phyloP scores from a whole-genome alignment of 768 basidiomycete genomes.

The Russula vinacea region DNA sequence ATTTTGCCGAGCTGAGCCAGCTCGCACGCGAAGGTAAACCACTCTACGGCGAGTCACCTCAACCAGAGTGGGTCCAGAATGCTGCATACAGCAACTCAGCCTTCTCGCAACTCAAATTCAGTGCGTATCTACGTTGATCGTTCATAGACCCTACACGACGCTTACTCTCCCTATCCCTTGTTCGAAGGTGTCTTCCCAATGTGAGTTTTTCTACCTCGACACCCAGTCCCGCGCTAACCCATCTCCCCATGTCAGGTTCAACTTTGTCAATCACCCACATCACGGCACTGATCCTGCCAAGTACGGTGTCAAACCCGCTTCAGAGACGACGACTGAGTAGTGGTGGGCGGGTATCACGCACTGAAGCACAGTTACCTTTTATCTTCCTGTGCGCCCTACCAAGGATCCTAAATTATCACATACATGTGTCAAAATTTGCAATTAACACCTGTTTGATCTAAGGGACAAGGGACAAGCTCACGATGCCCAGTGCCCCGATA shows the following conservation, averaged over 20 bases:
- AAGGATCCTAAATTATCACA: neutral
- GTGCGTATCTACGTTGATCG: constrained; percentile 44
- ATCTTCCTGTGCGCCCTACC: neutral
- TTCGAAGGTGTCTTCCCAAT: constrained; percentile 67
- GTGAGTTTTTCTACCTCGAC: constrained; percentile 42
- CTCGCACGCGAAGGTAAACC: constrained; percentile 76
- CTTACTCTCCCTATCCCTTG: constrained; percentile 1
- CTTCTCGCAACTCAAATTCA: constrained; percentile 91
- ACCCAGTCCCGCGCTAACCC: constrained; percentile 7
- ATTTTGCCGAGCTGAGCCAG: constrained; percentile 73
- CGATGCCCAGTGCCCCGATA: constrained; percentile 5
- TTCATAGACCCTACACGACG: neutral
- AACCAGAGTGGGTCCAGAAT: constrained; percentile 82
- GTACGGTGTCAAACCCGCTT: constrained; percentile 44
- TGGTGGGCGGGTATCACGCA: constrained; percentile 7
- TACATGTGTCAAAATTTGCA: neutral
- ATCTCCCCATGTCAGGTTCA: constrained; percentile 67
- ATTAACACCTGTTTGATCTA: constrained; percentile 4
- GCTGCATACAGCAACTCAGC: constrained; percentile 85
- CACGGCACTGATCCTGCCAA: constrained; percentile 85
- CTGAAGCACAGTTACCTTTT: constrained; percentile 8
- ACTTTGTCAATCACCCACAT: constrained; percentile 85
- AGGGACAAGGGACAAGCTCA: neutral
- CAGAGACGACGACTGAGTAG: constrained; percentile 32
- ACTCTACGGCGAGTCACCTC: constrained; percentile 78